Evolutionary conservation across 2,329 filamentous ascomycete genomes (phyloP), one percentile per base, ranked within the genome.

Genomic region (Fusarium virguliforme): DNA sequence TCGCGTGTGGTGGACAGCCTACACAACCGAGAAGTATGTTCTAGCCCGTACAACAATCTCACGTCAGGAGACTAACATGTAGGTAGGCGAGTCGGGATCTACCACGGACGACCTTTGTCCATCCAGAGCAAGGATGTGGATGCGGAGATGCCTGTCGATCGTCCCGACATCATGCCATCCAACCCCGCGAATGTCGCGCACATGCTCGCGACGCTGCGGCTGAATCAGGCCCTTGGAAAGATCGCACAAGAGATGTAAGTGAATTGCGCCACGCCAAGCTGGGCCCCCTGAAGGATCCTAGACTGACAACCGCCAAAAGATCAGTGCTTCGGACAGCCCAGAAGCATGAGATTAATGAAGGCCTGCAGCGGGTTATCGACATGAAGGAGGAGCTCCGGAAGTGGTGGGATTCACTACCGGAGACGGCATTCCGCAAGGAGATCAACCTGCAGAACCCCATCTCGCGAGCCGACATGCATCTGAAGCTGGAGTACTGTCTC

Each of bases 1-100:
- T 71, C 82, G 87, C 3, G 85, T 89, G 8, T 89, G 87, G 81
- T 89, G 87, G 87, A 88, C 86, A 4, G 83, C 83, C 1, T 89
- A 88, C 70, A 87, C 85, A 0, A 84, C 87, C 28, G 87, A 89
- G 69, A 87, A 86, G 85, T 87, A 76, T 51, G 79, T 61, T 22
- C 41, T 43, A n/a, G 26, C 38, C 61, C 8, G 15, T 35, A 12
- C 32, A 12, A 26, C 30, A 41, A 43, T 54, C 26, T 59, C 13
- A 1, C 41, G 41, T 55, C 59, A 53, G 28, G 57, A 62, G 43
- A 41, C 67, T 74, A 51, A 74, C 61, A 24, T 73, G 38, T 54
- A 72, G 24, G 37, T 43, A 87, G 85, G 64, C 84, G 86, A 48
- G 85, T 89, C 34, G 85, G 86, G 41, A 87, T 87, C 54, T 84